A percentile compares a stretch with the other conserved stretches of the same genome.
Evolutionary conservation across 495 filamentous ascomycete genomes (phyloP).

Genomic region (Aspergillus kassunensis): DNA sequence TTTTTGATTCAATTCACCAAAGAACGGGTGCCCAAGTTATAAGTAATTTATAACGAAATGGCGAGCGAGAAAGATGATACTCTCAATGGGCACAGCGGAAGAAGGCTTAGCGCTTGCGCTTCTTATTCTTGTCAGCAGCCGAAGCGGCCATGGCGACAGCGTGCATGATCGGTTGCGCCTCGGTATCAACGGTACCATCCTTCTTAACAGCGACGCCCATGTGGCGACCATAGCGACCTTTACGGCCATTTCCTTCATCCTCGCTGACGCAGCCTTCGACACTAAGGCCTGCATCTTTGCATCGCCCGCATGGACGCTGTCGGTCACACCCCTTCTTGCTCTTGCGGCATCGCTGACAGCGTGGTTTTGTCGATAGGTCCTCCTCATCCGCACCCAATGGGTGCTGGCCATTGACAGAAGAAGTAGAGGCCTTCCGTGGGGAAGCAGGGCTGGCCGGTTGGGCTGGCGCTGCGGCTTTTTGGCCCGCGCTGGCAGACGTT

Average conservation of each 20-base stretch:
- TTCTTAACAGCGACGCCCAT: slow-evolving; percentile 94
- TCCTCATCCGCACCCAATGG: slow-evolving; percentile 79
- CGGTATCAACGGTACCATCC: slow-evolving; percentile 21
- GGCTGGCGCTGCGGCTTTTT: slow-evolving; percentile 65
- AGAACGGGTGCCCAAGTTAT: not conserved
- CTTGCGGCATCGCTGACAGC: slow-evolving; percentile 97
- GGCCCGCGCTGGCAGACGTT: slow-evolving; percentile 26
- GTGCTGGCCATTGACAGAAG: slow-evolving; percentile 63
- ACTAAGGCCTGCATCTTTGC: slow-evolving; percentile 91
- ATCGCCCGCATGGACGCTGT: slow-evolving; percentile 88
- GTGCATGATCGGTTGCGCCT: slow-evolving; percentile 29
- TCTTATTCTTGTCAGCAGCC: slow-evolving; percentile 60
- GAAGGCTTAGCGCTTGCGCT: slow-evolving; percentile 60
- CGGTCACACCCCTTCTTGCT: slow-evolving; percentile 99
- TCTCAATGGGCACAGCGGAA: not conserved
- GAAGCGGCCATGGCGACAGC: slow-evolving; percentile 32
- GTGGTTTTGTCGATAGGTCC: slow-evolving; percentile 87
- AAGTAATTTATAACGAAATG: not conserved
- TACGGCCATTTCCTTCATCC: slow-evolving; percentile 92
- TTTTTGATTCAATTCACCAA: not conserved
- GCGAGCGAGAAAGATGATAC: not conserved
- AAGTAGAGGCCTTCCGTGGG: slow-evolving; percentile 74
- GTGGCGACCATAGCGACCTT: slow-evolving; percentile 92
- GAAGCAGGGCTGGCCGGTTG: slow-evolving; percentile 52
- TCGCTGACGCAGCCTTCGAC: slow-evolving; percentile 92